phyloP scores from a whole-genome alignment of 2,329 filamentous ascomycete species.

The Trichoderma sp. region DNA sequence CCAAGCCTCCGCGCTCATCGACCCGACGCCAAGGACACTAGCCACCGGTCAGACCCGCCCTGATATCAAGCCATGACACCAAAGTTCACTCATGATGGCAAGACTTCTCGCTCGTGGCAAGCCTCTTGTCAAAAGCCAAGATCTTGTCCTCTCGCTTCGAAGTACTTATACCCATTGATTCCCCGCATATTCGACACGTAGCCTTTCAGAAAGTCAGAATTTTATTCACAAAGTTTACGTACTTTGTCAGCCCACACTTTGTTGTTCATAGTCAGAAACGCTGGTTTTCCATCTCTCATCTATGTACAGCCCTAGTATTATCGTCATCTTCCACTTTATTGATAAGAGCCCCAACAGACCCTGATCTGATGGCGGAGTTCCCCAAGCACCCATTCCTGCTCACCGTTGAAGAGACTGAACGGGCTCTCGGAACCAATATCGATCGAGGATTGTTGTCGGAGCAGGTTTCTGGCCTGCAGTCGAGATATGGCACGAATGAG shows the following conservation, averaged over 20 bases:
- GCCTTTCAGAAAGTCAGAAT: not conserved
- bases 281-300: not conserved
- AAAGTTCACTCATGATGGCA: not conserved
- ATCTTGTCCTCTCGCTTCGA: not conserved
- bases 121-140: not conserved
- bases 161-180: not conserved
- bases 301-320: not conserved
- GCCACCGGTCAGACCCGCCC: not conserved
- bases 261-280: not conserved
- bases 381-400: slow-evolving; percentile 60
- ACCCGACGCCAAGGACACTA: not conserved
- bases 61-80: not conserved
- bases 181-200: not conserved
- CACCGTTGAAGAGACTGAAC: slow-evolving; percentile 58
- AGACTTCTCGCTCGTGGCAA: not conserved
- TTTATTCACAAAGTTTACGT: not conserved
- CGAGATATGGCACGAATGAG: slow-evolving; percentile 65
- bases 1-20: not conserved
- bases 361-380: slow-evolving; percentile 39
- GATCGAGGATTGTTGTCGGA: slow-evolving; percentile 63
- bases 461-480: slow-evolving; percentile 57
- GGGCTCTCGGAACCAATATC: slow-evolving; percentile 59
- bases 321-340: not conserved
- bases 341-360: not conserved
- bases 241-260: not conserved